Base-by-base conservation (phyloP, 176 grass and related monocot species). In the Oryza nivara region DNA sequence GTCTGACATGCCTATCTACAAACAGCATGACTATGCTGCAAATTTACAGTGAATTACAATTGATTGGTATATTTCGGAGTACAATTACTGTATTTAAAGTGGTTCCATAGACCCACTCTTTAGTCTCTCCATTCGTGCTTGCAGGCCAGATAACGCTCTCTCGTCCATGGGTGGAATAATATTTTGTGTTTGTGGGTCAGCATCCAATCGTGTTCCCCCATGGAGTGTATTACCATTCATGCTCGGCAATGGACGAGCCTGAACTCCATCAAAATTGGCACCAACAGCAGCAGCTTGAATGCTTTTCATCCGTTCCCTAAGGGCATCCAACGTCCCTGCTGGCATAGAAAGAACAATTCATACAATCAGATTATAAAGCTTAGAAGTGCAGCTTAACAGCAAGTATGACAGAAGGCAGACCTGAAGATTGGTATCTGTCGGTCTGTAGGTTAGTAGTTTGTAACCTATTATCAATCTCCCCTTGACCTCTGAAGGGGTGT, bases 231-330 rank as follows among this genome's bases (percentile, higher is more conserved):
- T 90, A 10, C 88, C 89, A 12, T 96, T 96, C 77, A 81, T 89
- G 78, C 82, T 88, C 23, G 82, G 75, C 25, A 92, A 61, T 4
- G 92, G 65, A 19, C 96, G 88, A 65, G 84, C 19, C 60, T 92
- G 93, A 60, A 74, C 46, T 38, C 38, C 85, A 78, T 95, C 96
- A 5, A 95, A 80, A 79, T 90, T 86, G 12, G 90, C 88, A 73
- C 90, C 88, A 10, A 90, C 91, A 45, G 96, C 93, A 70, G 93
- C 96, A 61, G 96, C 96, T 87, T 99, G 96, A 52, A 99, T 99
- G 78, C 91, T 99, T 94, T 93, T 99, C 96, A 99, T 99, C 82
- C 96, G 91, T 80, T 99, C 96, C 79, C 96, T 92, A 54, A 99
- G 91, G 65, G 96, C 96, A 85, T 90, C 91, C 82, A 92, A 85